A percentile compares a stretch with the other conserved stretches of the same genome.
Conservation (phyloP, 1,139 yeast genomes). For the Hansenula sp. region DNA sequence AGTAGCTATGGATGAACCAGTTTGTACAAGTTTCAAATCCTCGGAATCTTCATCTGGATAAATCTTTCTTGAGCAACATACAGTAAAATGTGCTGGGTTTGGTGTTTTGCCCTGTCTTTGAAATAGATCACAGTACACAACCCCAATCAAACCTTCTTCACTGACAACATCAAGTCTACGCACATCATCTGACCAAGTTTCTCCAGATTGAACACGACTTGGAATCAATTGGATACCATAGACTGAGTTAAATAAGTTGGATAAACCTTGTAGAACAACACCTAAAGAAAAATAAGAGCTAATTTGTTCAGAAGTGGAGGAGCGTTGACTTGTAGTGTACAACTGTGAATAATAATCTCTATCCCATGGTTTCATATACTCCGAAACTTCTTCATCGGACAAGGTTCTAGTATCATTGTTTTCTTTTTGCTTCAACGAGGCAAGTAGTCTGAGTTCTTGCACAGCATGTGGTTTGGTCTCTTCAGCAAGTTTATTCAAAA, state of each 20-base stretch:
- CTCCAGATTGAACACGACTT: slow-evolving; percentile 60
- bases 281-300: slow-evolving; percentile 78
- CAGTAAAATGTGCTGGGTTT: slow-evolving; percentile 93
- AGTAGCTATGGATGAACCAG: slow-evolving; percentile 28
- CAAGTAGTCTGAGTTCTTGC: slow-evolving; percentile 49
- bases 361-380: slow-evolving; percentile 81
- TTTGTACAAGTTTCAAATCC: slow-evolving; percentile 32
- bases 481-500: slow-evolving; percentile 55
- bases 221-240: slow-evolving; percentile 79
- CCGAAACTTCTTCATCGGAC: slow-evolving; percentile 38
- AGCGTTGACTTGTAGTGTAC: slow-evolving; percentile 31
- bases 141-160: slow-evolving; percentile 55
- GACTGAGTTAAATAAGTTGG: slow-evolving; percentile 60
- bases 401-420: slow-evolving; percentile 17
- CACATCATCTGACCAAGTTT: slow-evolving; percentile 90
- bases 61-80: slow-evolving; percentile 83
- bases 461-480: slow-evolving; percentile 51
- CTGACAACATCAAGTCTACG: slow-evolving; percentile 71
- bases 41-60: slow-evolving; percentile 47
- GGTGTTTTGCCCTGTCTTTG: slow-evolving; percentile 58
- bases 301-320: slow-evolving; percentile 35
- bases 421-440: slow-evolving; percentile 32
- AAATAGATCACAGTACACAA: slow-evolving; percentile 65
- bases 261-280: slow-evolving; percentile 79
- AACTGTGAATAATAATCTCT: slow-evolving; percentile 62